Conservation (phyloP, 2,329 filamentous ascomycete species). For the Peltaster fructicola region DNA sequence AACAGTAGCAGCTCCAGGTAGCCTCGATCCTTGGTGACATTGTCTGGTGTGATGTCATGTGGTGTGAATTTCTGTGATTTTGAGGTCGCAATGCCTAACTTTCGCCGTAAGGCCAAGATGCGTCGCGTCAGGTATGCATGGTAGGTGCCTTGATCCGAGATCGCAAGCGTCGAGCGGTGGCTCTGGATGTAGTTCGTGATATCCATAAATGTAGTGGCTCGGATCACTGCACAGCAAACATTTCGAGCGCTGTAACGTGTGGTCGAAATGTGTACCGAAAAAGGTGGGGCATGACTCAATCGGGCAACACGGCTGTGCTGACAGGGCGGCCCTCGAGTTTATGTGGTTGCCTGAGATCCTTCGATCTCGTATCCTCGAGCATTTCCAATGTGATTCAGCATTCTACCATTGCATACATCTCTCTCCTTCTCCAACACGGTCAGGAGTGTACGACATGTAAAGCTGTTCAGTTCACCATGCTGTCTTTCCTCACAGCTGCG, state of each 20-base stretch:
- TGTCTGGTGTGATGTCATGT: conserved; percentile 55
- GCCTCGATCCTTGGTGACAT: conserved; percentile 60
- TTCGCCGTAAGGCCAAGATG: conserved; percentile 68
- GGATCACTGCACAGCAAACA: too few species aligned
- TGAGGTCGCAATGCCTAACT: conserved; percentile 65
- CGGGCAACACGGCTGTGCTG: too few species aligned
- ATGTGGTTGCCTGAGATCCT: too few species aligned
- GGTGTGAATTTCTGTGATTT: conserved; percentile 72
- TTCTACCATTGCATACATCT: too few species aligned
- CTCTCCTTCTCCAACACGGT: too few species aligned
- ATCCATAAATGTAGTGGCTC: conserved; percentile 43
- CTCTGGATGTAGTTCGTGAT: conserved; percentile 72
- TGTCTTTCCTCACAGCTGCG: conserved; percentile 11
- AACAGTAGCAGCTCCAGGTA: conserved; percentile 67
- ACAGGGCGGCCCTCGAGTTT: too few species aligned
- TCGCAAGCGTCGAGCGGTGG: conserved; percentile 66
- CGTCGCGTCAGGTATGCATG: conserved; percentile 62
- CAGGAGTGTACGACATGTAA: too few species aligned
- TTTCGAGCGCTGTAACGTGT: too few species aligned
- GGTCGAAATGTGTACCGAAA: too few species aligned
- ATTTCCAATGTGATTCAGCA: too few species aligned
- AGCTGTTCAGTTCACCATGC: neutral
- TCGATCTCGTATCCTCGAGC: too few species aligned
- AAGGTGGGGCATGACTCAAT: too few species aligned
- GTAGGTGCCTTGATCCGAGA: conserved; percentile 80